phyloP scores from a whole-genome alignment of 2,329 filamentous ascomycete species.

The Trichoderma oligosporum region DNA sequence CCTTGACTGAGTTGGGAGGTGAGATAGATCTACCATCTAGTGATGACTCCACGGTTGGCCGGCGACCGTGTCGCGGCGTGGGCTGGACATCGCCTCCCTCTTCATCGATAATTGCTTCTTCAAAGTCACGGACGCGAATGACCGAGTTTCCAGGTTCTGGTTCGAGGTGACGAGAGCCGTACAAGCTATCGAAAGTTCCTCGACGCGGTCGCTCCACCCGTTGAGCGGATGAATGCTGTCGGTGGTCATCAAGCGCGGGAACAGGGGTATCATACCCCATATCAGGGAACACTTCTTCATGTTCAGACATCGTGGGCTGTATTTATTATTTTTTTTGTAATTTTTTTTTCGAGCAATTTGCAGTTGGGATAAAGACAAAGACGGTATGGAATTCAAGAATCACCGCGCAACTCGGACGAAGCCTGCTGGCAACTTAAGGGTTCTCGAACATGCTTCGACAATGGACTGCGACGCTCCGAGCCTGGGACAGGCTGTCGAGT shows the following conservation, averaged over 20 bases:
- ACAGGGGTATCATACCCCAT: constrained; percentile 70
- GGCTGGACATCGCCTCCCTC: constrained; percentile 60
- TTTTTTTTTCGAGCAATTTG: constrained; percentile 18
- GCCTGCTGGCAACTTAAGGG: constrained; percentile 32
- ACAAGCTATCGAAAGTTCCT: constrained; percentile 70
- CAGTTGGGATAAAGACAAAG: not conserved
- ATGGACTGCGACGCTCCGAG: not conserved
- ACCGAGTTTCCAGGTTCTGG: constrained; percentile 35
- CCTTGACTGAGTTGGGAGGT: constrained; percentile 94
- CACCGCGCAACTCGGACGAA: constrained; percentile 17
- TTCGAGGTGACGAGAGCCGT: constrained; percentile 49
- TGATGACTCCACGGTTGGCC: constrained; percentile 54
- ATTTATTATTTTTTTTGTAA: not conserved
- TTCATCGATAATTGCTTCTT: constrained; percentile 72
- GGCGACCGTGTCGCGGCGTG: constrained; percentile 44
- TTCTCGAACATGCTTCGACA: constrained; percentile 31
- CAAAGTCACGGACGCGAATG: constrained; percentile 71
- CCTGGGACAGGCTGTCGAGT: constrained; percentile 2
- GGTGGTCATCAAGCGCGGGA: constrained; percentile 84
- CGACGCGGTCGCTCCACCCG: constrained; percentile 59
- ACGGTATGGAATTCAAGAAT: not conserved
- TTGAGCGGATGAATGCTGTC: constrained; percentile 58
- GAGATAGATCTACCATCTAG: constrained; percentile 67
- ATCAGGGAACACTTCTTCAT: constrained; percentile 56
- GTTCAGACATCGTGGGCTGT: constrained; percentile 59